A percentile compares a stretch with the other conserved stretches of the same genome.
phyloP scores from a whole-genome alignment of 371 early-diverging fungal species.

The Dinochytrium kinnereticum region DNA sequence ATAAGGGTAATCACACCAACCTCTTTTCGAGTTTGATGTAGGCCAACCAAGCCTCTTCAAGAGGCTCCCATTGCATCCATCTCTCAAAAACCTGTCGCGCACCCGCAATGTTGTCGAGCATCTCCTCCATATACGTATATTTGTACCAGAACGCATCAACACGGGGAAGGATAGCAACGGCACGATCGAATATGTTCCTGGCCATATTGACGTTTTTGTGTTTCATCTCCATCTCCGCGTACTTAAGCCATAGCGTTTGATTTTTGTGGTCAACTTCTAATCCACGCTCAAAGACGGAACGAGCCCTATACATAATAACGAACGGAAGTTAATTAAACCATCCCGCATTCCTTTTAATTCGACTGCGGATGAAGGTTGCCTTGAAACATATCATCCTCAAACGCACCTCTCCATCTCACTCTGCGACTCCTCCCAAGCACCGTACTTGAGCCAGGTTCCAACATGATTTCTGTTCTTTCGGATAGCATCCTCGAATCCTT shows the following conservation, averaged over 20 bases:
- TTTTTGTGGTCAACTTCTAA: constrained; percentile 88
- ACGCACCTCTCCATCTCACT: constrained; percentile 72
- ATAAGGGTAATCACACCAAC: constrained; percentile 9
- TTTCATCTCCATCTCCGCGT: constrained; percentile 97
- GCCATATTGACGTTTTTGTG: constrained; percentile 88
- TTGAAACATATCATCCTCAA: background rate
- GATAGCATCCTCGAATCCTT: constrained; percentile 92
- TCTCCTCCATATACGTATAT: constrained; percentile 97
- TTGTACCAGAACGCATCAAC: constrained; percentile 98
- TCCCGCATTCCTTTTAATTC: background rate
- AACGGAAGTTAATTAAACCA: too few relatives aligned
- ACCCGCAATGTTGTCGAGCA: constrained; percentile 86
- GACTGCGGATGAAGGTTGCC: background rate
- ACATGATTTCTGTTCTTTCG: constrained; percentile 83
- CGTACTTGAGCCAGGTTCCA: constrained; percentile 94
- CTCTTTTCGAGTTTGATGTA: constrained; percentile 94
- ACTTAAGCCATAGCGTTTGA: constrained; percentile 87
- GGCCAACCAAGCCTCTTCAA: constrained; percentile 89
- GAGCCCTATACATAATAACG: constrained; percentile 62
- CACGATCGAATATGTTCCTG: constrained; percentile 93
- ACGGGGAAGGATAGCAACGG: constrained; percentile 87
- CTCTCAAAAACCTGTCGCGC: constrained; percentile 95
- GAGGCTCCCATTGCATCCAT: constrained; percentile 98
- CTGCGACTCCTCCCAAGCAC: constrained; percentile 93
- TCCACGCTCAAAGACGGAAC: constrained; percentile 91